Base-by-base conservation (phyloP, 2,329 filamentous ascomycete species). In the Acrodontium crateriforme region DNA sequence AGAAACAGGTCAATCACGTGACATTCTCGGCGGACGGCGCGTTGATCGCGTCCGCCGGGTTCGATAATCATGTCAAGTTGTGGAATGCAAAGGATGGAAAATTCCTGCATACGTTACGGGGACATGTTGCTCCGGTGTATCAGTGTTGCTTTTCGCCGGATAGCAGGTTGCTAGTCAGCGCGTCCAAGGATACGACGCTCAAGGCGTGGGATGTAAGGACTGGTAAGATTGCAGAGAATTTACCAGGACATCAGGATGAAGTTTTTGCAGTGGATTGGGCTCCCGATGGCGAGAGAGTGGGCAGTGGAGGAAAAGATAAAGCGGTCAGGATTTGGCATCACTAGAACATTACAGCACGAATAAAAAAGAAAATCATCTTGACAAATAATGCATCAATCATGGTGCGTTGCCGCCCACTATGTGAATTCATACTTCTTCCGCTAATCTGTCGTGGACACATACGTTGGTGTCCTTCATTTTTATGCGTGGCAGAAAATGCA, bases 191-290 rank as follows among this genome's bases (percentile, higher is more conserved):
- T 50, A 89, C 82, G 2, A 95, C 89, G 0, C 59, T 95, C 26
- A 95, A 93, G 52, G 80, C 91, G 4, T 98, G 87, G 85, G 84
- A 91, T 46, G 79, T 93, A 50, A 67, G 77, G 36, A 82, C 78
- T 2, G 79, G 77, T 27, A 93, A 91, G 56, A 59, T 98, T 33
- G 71, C 74, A 39, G 67, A 69, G 53, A 85, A 94, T 59, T 61
- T 95, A 24, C 83, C 85, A 0, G 84, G 87, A 0, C 87, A 95
- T 53, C 71, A 81, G 50, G 87, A 93, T 46, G 82, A 94, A 53
- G 85, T 94, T 0, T 94, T 85, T 54, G 83, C 85, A 0, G 75
- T 94, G 9, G 87, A 95, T 52, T 95, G 87, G 89, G 85, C 80
- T 42, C 78, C 83, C 1, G 85, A 94, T 51, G 89, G 89, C 6